Evolutionary conservation across 495 filamentous ascomycete genomes (phyloP), one percentile per base, ranked within the genome.

Genomic region (Neurospora sp.): DNA sequence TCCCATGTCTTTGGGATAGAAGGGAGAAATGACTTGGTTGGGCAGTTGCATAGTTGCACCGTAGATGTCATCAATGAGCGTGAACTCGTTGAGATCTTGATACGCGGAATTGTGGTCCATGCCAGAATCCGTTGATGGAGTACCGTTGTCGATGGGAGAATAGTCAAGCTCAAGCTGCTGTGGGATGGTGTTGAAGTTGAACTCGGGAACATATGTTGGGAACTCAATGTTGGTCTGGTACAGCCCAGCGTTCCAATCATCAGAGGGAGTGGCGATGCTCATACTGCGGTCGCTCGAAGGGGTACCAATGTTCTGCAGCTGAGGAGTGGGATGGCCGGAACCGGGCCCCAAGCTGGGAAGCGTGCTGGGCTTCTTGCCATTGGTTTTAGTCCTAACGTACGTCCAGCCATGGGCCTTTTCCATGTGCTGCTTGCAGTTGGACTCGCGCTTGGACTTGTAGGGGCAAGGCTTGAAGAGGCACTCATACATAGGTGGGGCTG

Each of bases 381-480:
- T 97, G 83, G 91, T 93, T 88, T 97, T 97, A 70, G 93, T 93
- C 43, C 96, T 92, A 75, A 92, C 89, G 75, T 99, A 99, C 5
- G 86, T 85, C 90, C 93, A 98, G 59, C 90, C 90, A 78, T 99
- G 96, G 0, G 94, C 90, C 81, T 98, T 99, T 84, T 99, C 96
- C 96, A 99, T 99, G 82, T 99, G 96, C 82, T 99, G 96, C 82
- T 98, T 98, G 89, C 94, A 97, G 83, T 99, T 99, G 81, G 92
- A 96, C 84, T 97, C 92, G 37, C 96, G 91, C 86, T 97, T 98
- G 59, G 94, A 97, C 77, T 93, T 90, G 83, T 98, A 99, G 1
- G 92, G 88, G 87, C 96, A 99, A 24, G 92, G 92, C 74, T 89
- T 84, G 82, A 89, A 98, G n/a, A 88, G 82, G 83, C 96, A 99